phyloP scores from a whole-genome alignment of 257 asterid genomes.

The Capsicum pubescens region DNA sequence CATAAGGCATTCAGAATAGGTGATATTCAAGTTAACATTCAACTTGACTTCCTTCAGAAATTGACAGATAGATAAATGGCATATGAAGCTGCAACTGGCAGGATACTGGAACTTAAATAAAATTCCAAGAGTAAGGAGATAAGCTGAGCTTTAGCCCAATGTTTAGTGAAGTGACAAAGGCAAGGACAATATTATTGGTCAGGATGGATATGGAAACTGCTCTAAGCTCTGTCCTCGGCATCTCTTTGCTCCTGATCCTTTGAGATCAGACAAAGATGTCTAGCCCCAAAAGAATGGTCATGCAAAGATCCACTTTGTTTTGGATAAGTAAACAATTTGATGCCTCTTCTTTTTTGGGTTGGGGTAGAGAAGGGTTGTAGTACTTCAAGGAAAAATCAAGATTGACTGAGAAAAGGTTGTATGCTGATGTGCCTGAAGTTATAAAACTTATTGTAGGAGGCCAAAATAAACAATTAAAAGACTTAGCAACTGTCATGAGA shows the following conservation, averaged over 20 bases:
- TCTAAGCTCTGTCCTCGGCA: neutral
- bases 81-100: conserved; percentile 15
- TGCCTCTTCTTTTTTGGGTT: neutral
- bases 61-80: neutral
- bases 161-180: conserved; percentile 13
- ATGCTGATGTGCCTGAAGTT: neutral
- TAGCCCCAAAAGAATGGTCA: neutral
- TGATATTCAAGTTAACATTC: neutral
- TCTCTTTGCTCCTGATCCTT: conserved; percentile 21
- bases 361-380: conserved; percentile 2
- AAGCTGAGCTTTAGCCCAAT: conserved; percentile 12
- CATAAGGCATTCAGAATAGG: conserved; percentile 5
- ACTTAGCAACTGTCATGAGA: too few relatives aligned
- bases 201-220: conserved; percentile 5
- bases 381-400: conserved; percentile 17
- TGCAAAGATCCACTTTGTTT: conserved; percentile 14
- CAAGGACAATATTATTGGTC: neutral
- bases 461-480: too few relatives aligned
- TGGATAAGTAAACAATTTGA: conserved; percentile 7
- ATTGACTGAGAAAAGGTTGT: neutral
- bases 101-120: neutral
- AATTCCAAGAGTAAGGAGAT: neutral
- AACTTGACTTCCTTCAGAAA: conserved; percentile 16
- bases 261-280: neutral
- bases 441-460: too few relatives aligned